These are phyloP conservation scores for Paecilomyces variotii DNA, from an alignment of 2,329 filamentous ascomycete genomes.

Conservation along the genomic window DNA sequence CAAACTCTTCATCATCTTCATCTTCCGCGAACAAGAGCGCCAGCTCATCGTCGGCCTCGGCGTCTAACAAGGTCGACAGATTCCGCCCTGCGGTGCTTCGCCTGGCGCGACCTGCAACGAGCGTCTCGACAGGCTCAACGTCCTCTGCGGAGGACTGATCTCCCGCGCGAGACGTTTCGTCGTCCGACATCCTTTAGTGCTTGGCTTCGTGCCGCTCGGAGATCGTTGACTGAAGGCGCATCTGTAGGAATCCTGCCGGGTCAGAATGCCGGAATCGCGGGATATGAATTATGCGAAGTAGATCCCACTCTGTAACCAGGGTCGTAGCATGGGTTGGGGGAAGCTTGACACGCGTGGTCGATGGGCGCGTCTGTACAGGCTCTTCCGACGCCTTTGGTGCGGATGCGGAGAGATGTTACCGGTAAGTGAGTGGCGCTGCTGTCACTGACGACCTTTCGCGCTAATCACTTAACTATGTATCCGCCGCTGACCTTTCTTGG, in stretches of 20 bases:
- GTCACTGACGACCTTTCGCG: too few species aligned
- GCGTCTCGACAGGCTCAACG: conserved; percentile 19
- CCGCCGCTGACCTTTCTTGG: too few species aligned
- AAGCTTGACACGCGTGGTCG: background rate
- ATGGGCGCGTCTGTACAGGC: background rate
- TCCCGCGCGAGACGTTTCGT: conserved; percentile 19
- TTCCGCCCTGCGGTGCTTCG: conserved; percentile 78
- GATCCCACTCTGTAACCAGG: background rate
- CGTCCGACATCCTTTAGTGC: conserved; percentile 16
- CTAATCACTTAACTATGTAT: too few species aligned
- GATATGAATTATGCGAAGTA: background rate
- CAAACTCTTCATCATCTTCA: conserved; percentile 45
- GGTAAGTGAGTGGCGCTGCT: too few species aligned
- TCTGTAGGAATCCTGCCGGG: background rate
- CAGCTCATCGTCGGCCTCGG: conserved; percentile 61
- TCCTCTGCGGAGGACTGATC: conserved; percentile 15
- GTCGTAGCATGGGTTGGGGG: background rate
- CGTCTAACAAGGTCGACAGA: conserved; percentile 68
- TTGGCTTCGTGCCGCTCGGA: conserved; percentile 2
- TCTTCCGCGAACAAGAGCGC: conserved; percentile 59
- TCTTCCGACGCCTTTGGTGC: background rate
- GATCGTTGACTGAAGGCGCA: background rate
- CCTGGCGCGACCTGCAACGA: conserved; percentile 49
- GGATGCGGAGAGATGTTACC: background rate
- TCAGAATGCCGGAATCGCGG: background rate